These are phyloP conservation scores for Linnemannia schmuckeri DNA, from an alignment of 192 early-diverging fungal genomes.

Conservation along the genomic window DNA sequence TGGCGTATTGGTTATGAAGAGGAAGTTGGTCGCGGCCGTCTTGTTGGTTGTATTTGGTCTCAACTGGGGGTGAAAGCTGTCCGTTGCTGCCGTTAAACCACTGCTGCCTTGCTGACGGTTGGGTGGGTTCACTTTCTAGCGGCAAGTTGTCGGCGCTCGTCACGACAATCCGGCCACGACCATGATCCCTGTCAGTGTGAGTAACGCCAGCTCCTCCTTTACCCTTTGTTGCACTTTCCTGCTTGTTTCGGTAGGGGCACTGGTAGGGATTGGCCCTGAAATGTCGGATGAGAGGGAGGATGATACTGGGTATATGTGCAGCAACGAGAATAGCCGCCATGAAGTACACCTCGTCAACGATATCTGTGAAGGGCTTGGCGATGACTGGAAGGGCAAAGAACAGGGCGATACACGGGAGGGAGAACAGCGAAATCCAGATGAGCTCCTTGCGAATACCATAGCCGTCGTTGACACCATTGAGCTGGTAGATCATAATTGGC, in stretches of 20 bases:
- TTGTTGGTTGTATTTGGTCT: not conserved
- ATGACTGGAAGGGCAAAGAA: conserved; percentile 59
- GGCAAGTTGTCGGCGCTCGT: not conserved
- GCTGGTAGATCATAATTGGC: conserved; percentile 62
- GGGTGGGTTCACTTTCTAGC: not conserved
- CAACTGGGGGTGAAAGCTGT: not conserved
- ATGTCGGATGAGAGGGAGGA: conserved; percentile 33
- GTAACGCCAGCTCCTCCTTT: too few species aligned
- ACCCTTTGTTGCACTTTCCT: not conserved
- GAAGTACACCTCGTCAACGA: conserved; percentile 28
- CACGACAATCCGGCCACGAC: not conserved
- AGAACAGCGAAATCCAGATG: conserved; percentile 61
- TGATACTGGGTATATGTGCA: conserved; percentile 26
- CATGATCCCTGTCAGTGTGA: not conserved
- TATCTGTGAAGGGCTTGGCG: not conserved
- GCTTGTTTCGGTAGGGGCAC: conserved; percentile 18
- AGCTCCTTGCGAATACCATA: conserved; percentile 72
- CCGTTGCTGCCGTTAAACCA: not conserved
- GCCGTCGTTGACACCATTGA: conserved; percentile 63
- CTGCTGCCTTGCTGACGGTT: not conserved
- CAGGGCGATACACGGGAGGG: conserved; percentile 50
- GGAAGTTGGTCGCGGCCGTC: not conserved
- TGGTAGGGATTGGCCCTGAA: conserved; percentile 19
- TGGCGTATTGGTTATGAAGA: not conserved
- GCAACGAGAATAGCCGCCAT: conserved; percentile 30